Conservation (phyloP, 148 eudicot genomes). For the Dysphania ambrosioides region DNA sequence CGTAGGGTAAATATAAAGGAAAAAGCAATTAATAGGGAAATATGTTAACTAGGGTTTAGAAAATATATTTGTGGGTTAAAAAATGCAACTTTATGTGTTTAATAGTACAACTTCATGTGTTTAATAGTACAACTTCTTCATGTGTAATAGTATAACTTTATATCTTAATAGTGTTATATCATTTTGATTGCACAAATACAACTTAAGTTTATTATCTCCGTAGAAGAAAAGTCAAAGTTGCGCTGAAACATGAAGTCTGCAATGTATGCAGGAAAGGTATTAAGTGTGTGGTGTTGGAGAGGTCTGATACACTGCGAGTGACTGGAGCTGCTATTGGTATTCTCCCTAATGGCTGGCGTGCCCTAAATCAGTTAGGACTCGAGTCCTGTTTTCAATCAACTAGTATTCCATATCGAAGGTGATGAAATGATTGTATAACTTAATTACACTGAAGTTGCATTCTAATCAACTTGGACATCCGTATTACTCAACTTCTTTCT, state of each 20-base stretch:
- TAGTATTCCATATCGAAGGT: constrained; percentile 32
- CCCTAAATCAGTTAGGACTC: constrained; percentile 52
- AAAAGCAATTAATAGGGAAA: too few relatives aligned
- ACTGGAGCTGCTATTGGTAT: constrained; percentile 52
- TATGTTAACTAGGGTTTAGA: too few relatives aligned
- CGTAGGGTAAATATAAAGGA: too few relatives aligned
- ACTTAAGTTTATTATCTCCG: too few relatives aligned
- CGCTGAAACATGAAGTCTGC: neutral
- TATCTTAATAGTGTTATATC: too few relatives aligned
- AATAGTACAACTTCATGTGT: too few relatives aligned
- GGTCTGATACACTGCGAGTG: constrained; percentile 35
- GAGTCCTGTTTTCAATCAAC: constrained; percentile 34
- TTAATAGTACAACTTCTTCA: too few relatives aligned
- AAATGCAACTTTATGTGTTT: too few relatives aligned
- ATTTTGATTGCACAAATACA: neutral
- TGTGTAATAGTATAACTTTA: too few relatives aligned
- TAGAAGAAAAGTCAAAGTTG: neutral
- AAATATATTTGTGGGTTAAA: too few relatives aligned
- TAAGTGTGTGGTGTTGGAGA: constrained; percentile 45
- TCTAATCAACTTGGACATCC: neutral
- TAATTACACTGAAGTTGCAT: neutral
- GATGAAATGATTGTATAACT: neutral
- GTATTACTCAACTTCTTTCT: neutral
- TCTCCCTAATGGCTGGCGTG: constrained; percentile 52
- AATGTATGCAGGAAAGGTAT: constrained; percentile 45